Evolutionary conservation across 2,329 filamentous ascomycete genomes (phyloP).

Genomic region (Aspergillus pseudoglaucus): DNA sequence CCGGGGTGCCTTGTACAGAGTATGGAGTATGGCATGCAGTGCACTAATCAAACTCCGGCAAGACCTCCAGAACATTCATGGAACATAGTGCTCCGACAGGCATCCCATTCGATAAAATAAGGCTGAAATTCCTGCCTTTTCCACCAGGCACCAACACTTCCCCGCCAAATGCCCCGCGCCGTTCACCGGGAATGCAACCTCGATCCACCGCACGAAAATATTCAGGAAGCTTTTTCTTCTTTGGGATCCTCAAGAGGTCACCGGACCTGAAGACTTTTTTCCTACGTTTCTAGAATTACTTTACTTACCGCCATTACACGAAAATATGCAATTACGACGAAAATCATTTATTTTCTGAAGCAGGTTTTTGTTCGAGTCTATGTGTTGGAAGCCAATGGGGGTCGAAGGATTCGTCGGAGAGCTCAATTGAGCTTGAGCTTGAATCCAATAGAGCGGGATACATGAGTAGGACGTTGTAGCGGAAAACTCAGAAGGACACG

Average conservation of each 20-base stretch:
- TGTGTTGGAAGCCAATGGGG: too few relatives aligned
- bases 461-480: too few relatives aligned
- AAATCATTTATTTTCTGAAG: too few relatives aligned
- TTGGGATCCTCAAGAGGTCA: neutral
- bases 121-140: neutral
- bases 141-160: neutral
- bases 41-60: neutral
- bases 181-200: slow-evolving; percentile 7
- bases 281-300: too few relatives aligned
- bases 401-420: too few relatives aligned
- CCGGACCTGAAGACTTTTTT: neutral
- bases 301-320: too few relatives aligned
- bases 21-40: neutral
- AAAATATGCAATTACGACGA: too few relatives aligned
- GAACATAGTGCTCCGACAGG: too few relatives aligned
- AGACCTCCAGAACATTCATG: neutral
- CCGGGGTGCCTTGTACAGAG: neutral
- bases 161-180: neutral
- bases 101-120: neutral
- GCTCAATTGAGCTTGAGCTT: too few relatives aligned
- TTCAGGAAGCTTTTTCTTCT: slow-evolving; percentile 6
- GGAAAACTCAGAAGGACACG: neutral
- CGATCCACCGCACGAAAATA: slow-evolving; percentile 11
- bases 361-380: too few relatives aligned
- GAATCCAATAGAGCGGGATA: too few relatives aligned